Base-by-base conservation (phyloP, 2,329 filamentous ascomycete species). In the Talaromyces sp. region DNA sequence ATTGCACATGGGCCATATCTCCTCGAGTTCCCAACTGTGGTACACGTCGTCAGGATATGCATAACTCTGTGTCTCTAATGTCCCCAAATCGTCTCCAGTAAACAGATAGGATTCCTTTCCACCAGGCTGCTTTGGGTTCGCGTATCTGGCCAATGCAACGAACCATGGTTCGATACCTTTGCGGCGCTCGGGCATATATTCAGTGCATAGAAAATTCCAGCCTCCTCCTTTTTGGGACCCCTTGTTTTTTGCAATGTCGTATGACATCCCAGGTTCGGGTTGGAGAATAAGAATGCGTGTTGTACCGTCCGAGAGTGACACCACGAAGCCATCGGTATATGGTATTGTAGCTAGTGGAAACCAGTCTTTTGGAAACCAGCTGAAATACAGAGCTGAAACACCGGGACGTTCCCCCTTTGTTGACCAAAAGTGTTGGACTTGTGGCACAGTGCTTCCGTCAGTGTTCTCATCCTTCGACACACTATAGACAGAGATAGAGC, bases 301-400 rank as follows among this genome's bases (percentile, higher is more conserved):
- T 10, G 83, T 78, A 0, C 90, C 90, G 45, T 86, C 84, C 0
- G 90, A 92, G 3, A 92, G 87, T 0, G 92, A 91, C 62, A 92
- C 82, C 2, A 87, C 90, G 58, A 95, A 80, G 7, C 86, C 78
- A 64, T 85, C 76, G 1, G 79, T 67, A 8, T 39, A 59, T 19
- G 54, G 57, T 10, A 3, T 54, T 33, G 45, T 2, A 4, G 43
- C 31, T 11, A 60, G 3, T 68, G 67, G 47, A 72, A 71, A 74
- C 74, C 77, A 52, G 31, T 52, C 13, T 66, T 64, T 31, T 67
- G 64, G 89, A 67, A 92, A 86, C 90, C 90, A 96, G 41, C 85
- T 84, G 67, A 93, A 87, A 19, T 90, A 90, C 1, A 93, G 83
- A 41, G 93, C 86, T 2, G 96, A 81, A 4, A 87, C 82, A 8